These are phyloP conservation scores for Diaporthe longicolla DNA, from an alignment of 2,329 filamentous ascomycete genomes.

Conservation along the genomic window DNA sequence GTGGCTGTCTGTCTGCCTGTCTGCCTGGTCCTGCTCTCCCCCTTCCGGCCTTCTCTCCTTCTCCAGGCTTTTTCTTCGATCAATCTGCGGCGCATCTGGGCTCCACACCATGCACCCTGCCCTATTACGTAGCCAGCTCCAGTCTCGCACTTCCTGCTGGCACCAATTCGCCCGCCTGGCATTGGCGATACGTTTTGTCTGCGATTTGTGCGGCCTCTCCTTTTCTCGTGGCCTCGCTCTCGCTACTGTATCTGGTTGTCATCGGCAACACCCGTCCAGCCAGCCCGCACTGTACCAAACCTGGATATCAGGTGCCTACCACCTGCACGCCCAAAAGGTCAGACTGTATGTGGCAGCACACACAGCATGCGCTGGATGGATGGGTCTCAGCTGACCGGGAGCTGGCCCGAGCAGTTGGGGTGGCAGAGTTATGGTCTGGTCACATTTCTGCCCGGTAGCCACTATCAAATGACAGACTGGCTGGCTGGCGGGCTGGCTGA, in stretches of 20 bases:
- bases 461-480: slow-evolving; percentile 7
- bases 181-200: slow-evolving; percentile 11
- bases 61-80: not conserved
- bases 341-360: not conserved
- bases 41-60: not conserved
- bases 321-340: not conserved
- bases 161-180: slow-evolving; percentile 1
- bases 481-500: not conserved
- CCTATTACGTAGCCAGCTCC: slow-evolving; percentile 31
- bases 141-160: not conserved
- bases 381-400: slow-evolving; percentile 15
- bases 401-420: not conserved
- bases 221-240: not conserved
- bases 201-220: slow-evolving; percentile 24
- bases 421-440: not conserved
- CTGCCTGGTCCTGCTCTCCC: not conserved
- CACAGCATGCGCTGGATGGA: slow-evolving; percentile 8
- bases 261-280: not conserved
- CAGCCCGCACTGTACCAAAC: not conserved
- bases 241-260: not conserved
- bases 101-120: slow-evolving; percentile 6
- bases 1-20: too few species aligned
- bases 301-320: not conserved
- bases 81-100: slow-evolving; percentile 18
- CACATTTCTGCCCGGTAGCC: slow-evolving; percentile 8